Conservation (phyloP, 345 rosid genomes). For the Murraya paniculata region DNA sequence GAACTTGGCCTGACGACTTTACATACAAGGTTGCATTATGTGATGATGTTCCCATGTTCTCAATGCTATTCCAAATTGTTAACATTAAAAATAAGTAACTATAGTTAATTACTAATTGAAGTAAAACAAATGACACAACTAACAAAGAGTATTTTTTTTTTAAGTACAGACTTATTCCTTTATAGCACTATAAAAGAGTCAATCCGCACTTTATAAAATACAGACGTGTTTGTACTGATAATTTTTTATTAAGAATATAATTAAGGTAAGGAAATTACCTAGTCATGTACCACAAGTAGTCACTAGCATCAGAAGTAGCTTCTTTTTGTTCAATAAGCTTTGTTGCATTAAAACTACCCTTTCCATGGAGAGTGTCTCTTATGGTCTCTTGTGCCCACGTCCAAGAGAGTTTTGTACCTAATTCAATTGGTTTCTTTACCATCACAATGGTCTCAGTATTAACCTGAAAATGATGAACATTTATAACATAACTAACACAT, state of each 20-base stretch:
- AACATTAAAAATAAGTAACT: no score
- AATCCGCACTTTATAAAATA: no score
- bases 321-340: constrained; percentile 30
- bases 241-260: background rate
- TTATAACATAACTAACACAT: no score
- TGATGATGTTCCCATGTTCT: background rate
- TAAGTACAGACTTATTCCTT: no score
- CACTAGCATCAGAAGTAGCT: constrained; percentile 14
- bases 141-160: no score
- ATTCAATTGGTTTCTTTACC: background rate
- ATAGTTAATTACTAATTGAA: no score
- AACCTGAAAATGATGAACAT: constrained; percentile 13
- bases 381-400: constrained; percentile 8
- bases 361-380: background rate
- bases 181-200: rapidly evolving
- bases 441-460: constrained; percentile 20
- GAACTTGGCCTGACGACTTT: constrained; percentile 14
- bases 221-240: no score
- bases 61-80: background rate
- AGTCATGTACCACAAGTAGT: constrained; percentile 30
- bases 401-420: constrained; percentile 2
- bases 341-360: background rate
- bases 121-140: no score
- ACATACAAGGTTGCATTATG: constrained; percentile 5
- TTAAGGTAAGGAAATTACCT: constrained; percentile 2